These are phyloP conservation scores for Salix dunnii DNA, from an alignment of 345 rosid species.

Conservation along the genomic window DNA sequence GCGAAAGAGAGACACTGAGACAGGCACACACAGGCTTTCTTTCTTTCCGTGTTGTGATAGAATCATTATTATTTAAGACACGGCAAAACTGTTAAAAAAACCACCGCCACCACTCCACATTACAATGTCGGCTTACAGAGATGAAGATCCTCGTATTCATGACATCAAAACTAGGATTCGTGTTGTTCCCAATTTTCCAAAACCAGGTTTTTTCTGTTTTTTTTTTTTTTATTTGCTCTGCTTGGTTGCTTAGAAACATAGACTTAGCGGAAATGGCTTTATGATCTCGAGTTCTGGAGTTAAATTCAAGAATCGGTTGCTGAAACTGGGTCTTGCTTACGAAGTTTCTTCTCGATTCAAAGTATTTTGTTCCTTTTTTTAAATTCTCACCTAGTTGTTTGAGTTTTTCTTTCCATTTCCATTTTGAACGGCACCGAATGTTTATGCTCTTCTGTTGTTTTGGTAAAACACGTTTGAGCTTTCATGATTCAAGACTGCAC, in stretches of 20 bases:
- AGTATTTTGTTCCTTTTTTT: background rate
- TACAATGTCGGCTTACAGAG: constrained; percentile 63
- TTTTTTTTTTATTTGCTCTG: too few relatives aligned
- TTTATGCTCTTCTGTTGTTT: background rate
- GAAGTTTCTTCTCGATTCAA: background rate
- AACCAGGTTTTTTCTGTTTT: constrained; percentile 19
- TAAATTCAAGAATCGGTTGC: background rate
- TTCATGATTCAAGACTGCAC: background rate
- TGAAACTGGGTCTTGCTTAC: background rate
- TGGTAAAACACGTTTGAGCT: background rate
- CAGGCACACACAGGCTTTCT: background rate
- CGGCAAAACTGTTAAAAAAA: background rate
- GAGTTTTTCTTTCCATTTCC: background rate
- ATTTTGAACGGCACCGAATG: background rate
- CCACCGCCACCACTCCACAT: background rate
- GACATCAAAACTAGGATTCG: constrained; percentile 28
- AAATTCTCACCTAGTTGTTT: background rate
- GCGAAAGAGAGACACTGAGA: background rate
- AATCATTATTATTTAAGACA: background rate
- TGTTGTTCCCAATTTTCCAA: constrained; percentile 27
- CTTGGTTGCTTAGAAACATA: background rate
- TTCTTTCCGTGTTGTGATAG: background rate
- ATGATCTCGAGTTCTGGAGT: background rate
- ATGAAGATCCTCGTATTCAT: constrained; percentile 42
- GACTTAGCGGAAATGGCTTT: background rate